These are phyloP conservation scores for Oenanthe javanica DNA, from an alignment of 140 eudicot species.

Conservation along the genomic window DNA sequence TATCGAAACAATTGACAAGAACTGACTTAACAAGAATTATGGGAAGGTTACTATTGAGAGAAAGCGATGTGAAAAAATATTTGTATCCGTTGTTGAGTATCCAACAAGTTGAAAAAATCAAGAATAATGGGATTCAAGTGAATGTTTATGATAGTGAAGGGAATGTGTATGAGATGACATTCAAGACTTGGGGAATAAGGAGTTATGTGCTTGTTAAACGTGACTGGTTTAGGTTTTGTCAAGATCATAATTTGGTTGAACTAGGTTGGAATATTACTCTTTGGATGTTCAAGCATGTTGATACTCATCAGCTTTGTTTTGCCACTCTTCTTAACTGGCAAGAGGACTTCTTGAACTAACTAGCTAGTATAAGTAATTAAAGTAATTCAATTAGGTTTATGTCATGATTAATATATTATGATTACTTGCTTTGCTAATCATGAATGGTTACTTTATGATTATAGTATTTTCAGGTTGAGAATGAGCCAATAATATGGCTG, in stretches of 20 bases:
- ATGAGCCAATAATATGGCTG: no score
- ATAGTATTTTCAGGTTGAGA: no score
- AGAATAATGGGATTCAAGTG: background rate
- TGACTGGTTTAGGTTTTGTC: background rate
- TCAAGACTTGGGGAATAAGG: background rate
- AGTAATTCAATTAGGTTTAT: no score
- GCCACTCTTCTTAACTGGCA: background rate
- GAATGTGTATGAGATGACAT: background rate
- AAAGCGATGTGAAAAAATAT: background rate
- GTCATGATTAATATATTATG: no score
- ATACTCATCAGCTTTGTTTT: background rate
- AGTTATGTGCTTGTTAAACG: background rate
- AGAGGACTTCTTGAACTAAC: no score
- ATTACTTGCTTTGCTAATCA: no score
- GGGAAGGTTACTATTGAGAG: background rate
- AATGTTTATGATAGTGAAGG: background rate
- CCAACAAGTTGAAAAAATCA: background rate
- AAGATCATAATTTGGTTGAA: background rate
- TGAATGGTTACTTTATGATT: no score
- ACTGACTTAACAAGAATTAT: background rate
- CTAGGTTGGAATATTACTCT: background rate
- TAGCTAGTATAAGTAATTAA: no score
- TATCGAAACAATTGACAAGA: background rate
- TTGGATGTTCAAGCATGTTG: background rate
- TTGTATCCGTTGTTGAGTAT: background rate